Evolutionary conservation across 2,329 filamentous ascomycete species (phyloP), one percentile per base, ranked within the genome.

Genomic region (Beauveria sp.): DNA sequence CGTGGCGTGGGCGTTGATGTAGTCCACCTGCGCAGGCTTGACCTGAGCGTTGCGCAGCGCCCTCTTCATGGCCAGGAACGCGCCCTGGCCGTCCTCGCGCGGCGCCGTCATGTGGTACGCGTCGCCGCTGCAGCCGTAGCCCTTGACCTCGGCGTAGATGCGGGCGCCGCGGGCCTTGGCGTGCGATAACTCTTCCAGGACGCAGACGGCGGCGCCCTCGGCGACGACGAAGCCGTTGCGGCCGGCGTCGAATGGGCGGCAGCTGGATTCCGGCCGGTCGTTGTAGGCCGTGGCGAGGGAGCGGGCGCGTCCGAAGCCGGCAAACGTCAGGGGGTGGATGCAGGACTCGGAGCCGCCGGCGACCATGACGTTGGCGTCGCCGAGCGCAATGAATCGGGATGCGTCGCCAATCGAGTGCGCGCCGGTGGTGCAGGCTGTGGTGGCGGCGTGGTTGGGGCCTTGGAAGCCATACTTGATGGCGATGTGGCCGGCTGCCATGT

Each of bases 321-420:
- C 91, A 67, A 98, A 89, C 1, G 93, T 90, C 49, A 99, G 81
- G 10, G 95, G 95, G 71, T 99, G 93, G 61, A 99, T 93, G 73
- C 95, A 99, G 0, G 93, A 92, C 75, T 99, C 95, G 9, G 93
- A 86, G 31, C 93, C 93, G 48, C 95, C 95, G n/a, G 95, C 92
- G 9, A 99, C 77, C 92, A 99, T 98, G 60, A 98, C 88, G 73
- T 96, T 84, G 51, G 93, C 93, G 72, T 98, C 93, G 7, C 92
- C 93, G 70, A 87, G 88, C n/a, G 88, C 85, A 64, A 99, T 93
- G 72, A 97, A 91, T 20, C 93, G 86, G n/a, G 90, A 88, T 6
- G 95, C 95, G 73, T 99, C 95, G 20, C 93, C 95, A 55, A 99
- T 88, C 1, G 93, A 92, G 76, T 99, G 95, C 1, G 93, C 91